Evolutionary conservation across 2,329 filamentous ascomycete species (phyloP), one percentile per base, ranked within the genome.

Genomic region (Dactylellina haptotyla): DNA sequence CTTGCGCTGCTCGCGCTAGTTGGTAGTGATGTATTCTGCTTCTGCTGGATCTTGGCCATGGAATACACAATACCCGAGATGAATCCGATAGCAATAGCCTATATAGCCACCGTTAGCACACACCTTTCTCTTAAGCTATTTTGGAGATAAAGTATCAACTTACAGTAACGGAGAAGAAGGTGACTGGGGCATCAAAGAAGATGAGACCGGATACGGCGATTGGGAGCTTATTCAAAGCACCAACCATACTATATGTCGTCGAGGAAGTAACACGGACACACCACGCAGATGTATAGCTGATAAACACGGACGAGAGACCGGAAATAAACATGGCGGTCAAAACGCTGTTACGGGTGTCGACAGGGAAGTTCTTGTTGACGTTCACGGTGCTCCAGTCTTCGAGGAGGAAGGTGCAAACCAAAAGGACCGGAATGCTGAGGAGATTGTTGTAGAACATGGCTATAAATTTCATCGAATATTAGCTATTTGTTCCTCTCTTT

Each of bases 371-470:
- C 82, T 86, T 88, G 77, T 84, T 82, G 77, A 99, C 83, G 83
- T 99, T 99, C 75, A 85, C 85, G 56, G 87, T 84, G 4, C 93
- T 96, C 95, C 95, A 99, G 83, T 98, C 92, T 81, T 99, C 95
- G 77, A 90, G 84, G 76, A 97, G 78, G 59, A 97, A 84, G 32
- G 94, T 96, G 81, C 89, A 89, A 78, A 92, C 81, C 67, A 98
- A 82, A 58, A 99, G 88, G 79, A 98, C 90, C 26, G 95, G 95
- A 76, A 99, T 97, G 66, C 93, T 96, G 77, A 99, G 88, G 51
- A 98, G 87, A 83, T 99, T 98, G 87, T 99, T 99, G 86, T 99
- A 99, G 84, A 95, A 98, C 95, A 98, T 99, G 80, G 93, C 94
- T 98, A 64, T n/a, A n/a, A n/a, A n/a, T n/a, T n/a, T n/a, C 20